Base-by-base conservation (phyloP, 805 yeast genomes). In the Suhomyces kilbournensis region DNA sequence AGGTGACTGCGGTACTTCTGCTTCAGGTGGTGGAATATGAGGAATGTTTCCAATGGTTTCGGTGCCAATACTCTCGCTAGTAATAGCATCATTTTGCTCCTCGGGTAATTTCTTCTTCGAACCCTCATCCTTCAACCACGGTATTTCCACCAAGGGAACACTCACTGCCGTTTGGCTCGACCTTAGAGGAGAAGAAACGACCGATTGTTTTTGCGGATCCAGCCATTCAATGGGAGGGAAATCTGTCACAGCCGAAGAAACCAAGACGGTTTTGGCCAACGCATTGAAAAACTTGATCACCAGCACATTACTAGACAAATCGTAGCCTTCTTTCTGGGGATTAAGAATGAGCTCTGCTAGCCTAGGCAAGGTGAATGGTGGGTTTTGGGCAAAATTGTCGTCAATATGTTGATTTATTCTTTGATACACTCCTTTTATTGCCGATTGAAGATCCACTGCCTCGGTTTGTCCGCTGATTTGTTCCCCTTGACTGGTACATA, bases 331-430 rank as follows among this genome's bases (percentile, higher is more conserved):
- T 7, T 34, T 26, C 7, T 44, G 39, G 2, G 85, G 84, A 46
- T 71, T 69, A n/a, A 62, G 51, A 6, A 80, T 56, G 9, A 81
- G 49, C 58, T 82, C 85, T 17, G 81, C 72, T 1, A 81, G 59
- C 50, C 85, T 57, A 10, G 71, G 55, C 1, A 80, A 68, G 0
- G 84, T 81, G 58, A 80, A 81, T 1, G 85, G 86, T 7, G 70
- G 76, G 60, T 44, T 34, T 3, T 44, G 74, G 68, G 49, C 59
- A 64, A 58, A 77, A 65, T 48, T 53, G 7, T 19, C 44, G 2
- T 52, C 44, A 15, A 59, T 72, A 74, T 40, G 76, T 63, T 43
- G 66, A 59, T 49, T 72, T 75, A 85, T 54, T n/a, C 51, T 52
- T 12, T 50, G 46, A 40, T 47, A 23, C 9, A 39, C 46, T 14